phyloP scores from a whole-genome alignment of 257 asterid genomes.

The Handroanthus guayacan region DNA sequence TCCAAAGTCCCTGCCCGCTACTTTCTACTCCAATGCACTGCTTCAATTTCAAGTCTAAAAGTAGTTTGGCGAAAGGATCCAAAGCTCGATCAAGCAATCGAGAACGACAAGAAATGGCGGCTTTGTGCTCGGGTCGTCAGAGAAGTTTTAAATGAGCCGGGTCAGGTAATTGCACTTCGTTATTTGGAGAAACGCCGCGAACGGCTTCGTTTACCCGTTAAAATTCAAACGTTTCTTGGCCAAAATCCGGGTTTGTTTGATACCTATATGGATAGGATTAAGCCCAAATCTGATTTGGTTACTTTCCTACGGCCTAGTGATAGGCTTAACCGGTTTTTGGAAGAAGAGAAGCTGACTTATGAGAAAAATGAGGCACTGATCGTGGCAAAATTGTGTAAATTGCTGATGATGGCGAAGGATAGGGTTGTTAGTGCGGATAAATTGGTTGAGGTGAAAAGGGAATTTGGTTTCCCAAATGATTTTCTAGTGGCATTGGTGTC shows the following conservation, averaged over 20 bases:
- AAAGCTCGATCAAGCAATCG: conserved; percentile 84
- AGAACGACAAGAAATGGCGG: conserved; percentile 84
- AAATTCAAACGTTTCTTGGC: conserved; percentile 53
- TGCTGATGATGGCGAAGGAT: conserved; percentile 83
- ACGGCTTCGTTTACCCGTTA: conserved; percentile 64
- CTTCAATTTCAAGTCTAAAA: conserved; percentile 79
- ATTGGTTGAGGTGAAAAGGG: conserved; percentile 86
- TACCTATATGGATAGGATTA: conserved; percentile 63
- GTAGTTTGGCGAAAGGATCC: conserved; percentile 84
- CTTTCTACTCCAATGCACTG: conserved; percentile 48
- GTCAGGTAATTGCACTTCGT: conserved; percentile 73
- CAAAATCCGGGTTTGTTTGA: conserved; percentile 81
- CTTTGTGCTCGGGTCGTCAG: conserved; percentile 76
- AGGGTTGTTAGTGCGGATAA: conserved; percentile 70
- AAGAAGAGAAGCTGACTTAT: conserved; percentile 62
- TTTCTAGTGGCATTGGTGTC: conserved; percentile 74
- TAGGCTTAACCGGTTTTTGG: conserved; percentile 59
- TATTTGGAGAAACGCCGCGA: conserved; percentile 86
- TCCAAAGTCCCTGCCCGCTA: background rate
- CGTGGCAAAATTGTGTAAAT: conserved; percentile 76
- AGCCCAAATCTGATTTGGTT: conserved; percentile 69
- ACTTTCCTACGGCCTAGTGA: conserved; percentile 66
- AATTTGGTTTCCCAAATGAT: conserved; percentile 87
- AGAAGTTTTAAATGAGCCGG: conserved; percentile 92
- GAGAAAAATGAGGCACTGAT: conserved; percentile 60